Evolutionary conservation across 2,329 filamentous ascomycete species (phyloP), one percentile per base, ranked within the genome.

Genomic region (Apiospora malaysiana): DNA sequence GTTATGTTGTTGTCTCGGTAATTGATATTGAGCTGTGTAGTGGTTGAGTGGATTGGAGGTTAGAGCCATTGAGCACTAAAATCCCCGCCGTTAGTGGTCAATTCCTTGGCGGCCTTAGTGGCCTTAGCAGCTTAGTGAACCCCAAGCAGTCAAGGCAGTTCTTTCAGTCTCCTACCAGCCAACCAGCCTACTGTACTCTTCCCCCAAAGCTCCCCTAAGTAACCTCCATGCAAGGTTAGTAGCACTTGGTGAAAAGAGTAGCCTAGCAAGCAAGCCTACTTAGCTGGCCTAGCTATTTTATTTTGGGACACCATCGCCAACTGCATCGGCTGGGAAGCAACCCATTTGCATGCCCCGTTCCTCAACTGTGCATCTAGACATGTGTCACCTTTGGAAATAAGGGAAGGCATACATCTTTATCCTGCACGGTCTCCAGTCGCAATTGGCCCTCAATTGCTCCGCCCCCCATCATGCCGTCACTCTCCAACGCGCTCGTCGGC

Each of bases 401-500:
- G 56, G 32, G 18, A 27, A 63, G 56, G 56, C 56, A 63, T 40
- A 40, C 18, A 40, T 63, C 32, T 40, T 23, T n/a, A 40, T 63
- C 18, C 56, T 40, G 56, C 56, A 37, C 32, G 8, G 32, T 40
- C 12, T 32, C 56, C 18, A 21, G 51, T 10, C 27, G 51, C 51
- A 37, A 21, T 59, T 59, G 25, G 51, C 51, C 51, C 25, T n/a
- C 56, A n/a, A 40, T 23, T 40, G 32, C 40, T n/a, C 32, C 32
- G 18, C 56, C 56, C 56, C 56, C 56, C 56, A 40, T 32, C 27
- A 63, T 63, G 67, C 47, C 47, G 45, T 68, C 46, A 37, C 8
- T 56, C 14, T n/a, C 67, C 21, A 14, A 42, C 10, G 46, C 37
- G 67, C 67, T 68, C 46, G 46, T 68, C 18, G 67, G 67, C 67